These are phyloP conservation scores for Hemileccinum impolitum DNA, from an alignment of 768 basidiomycete genomes.

Conservation along the genomic window DNA sequence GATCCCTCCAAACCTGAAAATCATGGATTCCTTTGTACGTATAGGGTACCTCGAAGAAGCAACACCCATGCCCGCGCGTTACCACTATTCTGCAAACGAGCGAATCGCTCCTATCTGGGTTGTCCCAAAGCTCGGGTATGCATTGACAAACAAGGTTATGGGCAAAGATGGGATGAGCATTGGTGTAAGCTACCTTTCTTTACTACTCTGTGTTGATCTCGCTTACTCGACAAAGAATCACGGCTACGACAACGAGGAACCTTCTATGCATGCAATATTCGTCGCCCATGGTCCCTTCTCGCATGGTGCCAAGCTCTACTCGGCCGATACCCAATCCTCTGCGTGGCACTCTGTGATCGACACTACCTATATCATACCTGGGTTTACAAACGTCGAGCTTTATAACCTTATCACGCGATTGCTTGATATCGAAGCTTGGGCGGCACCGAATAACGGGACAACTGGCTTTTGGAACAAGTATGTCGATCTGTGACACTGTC, in stretches of 20 bases:
- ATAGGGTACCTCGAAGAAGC: constrained; percentile 14
- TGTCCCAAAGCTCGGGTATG: constrained; percentile 78
- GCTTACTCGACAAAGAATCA: constrained; percentile 55
- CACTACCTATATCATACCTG: constrained; percentile 62
- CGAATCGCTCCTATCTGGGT: constrained; percentile 90
- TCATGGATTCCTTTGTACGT: background rate
- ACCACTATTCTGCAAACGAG: constrained; percentile 67
- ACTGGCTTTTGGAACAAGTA: constrained; percentile 81
- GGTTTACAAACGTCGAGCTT: constrained; percentile 83
- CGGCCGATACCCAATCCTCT: constrained; percentile 7
- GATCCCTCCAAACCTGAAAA: background rate
- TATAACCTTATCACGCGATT: constrained; percentile 80
- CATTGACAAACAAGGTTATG: constrained; percentile 64
- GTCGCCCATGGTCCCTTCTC: constrained; percentile 91
- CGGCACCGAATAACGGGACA: constrained; percentile 74
- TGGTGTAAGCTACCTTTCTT: constrained; percentile 53
- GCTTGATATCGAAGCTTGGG: constrained; percentile 54
- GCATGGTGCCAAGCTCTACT: constrained; percentile 55
- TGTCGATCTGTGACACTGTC: constrained; percentile 31
- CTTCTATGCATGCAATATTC: constrained; percentile 85
- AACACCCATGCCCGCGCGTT: constrained; percentile 65
- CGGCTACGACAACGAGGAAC: constrained; percentile 80
- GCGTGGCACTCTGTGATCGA: constrained; percentile 64
- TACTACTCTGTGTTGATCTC: background rate
- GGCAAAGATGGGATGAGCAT: constrained; percentile 63